Evolutionary conservation across 192 early-diverging fungal genomes (phyloP), one percentile per base, ranked within the genome.

Genomic region (Backusella psychrophila): DNA sequence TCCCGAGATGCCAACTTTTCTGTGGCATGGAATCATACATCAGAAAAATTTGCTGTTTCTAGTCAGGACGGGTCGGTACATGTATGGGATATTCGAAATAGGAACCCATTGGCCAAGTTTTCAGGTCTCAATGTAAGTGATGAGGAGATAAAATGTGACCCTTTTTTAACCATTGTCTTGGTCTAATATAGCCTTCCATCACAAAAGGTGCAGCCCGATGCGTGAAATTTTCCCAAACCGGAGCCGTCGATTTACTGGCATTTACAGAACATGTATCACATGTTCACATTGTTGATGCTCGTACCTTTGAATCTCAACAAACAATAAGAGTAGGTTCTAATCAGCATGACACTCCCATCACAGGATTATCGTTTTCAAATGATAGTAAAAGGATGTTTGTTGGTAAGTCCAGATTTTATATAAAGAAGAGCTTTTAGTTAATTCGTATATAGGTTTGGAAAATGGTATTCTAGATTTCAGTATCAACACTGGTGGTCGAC

Each of bases 11-110:
- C 97, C 0, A 93, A 94, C 9, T 99, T 98, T 75, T 96, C 94
- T 7, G 97, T 96, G 81, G 91, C 96, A 34, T 99, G 96, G 95
- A 98, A 94, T 80, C 95, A 96, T 72, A 85, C 91, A 17, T 96
- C 94, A 1, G 94, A 96, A 74, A 94, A 91, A 78, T 99, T 99
- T 88, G 97, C 97, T 0, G 96, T 99, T 1, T 96, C 96, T 12
- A 96, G 92, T 83, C 95, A 97, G 81, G 94, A 98, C 81, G 97
- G 97, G 9, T 94, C 83, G 74, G 95, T 96, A 8, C 92, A 90
- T 59, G 94, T 99, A 0, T 99, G 95, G 94, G 97, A 99, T 79
- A 88, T 97, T 44, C 88, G 95, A 23, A 87, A 86, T 59, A 92
- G 86, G 35, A 87, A 93, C 26, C 94, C 94, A 73, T 80, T 97